Base-by-base conservation (phyloP, 2,329 filamentous ascomycete genomes). In the Neopestalotiopsis clavispora region DNA sequence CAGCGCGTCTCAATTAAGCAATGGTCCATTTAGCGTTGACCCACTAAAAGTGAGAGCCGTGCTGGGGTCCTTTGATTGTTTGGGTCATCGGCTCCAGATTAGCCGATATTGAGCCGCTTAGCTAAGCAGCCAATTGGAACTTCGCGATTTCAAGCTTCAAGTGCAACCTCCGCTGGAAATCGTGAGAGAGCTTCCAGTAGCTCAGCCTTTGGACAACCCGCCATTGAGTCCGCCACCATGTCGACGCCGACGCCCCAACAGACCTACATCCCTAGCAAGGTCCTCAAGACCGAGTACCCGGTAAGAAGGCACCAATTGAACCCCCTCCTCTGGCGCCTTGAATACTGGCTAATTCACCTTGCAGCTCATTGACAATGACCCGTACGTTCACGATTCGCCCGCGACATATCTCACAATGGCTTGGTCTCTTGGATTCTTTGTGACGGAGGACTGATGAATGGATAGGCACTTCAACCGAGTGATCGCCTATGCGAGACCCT, bases 311-410 rank as follows among this genome's bases (percentile, higher is more conserved):
- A 57, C 9, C 59, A 69, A 75, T 77, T 76, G 73, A 70, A 67
- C 49, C 23, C 12, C 64, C 30, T 66, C 52, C 20, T 32, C 4
- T 34, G 10, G 28, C 20, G 13, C 9, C 45, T 49, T 14, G 42
- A 45, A 9, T 68, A 69, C 78, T 81, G 75, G 79, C 72, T 76
- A 68, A 61, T 70, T 69, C 72, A 68, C 58, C 23, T 28, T 78
- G 74, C 84, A 99, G 96, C 92, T 98, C 85, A 98, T 99, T 83
- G 96, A 99, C 86, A 97, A 94, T 85, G 96, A 99, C 84, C 96
- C 96, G 95, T 98, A 95, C 80, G 91, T 82, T 69, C 58, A 64
- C 65, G 59, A 38, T 20, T 61, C 69, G 67, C 66, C 62, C 69
- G 69, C 67, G 10, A 28, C 10, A 23, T 45, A 34, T n/a, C 17